These are phyloP conservation scores for Helichrysum umbraculigerum DNA, from an alignment of 129 eudicot genomes.

Conservation along the genomic window DNA sequence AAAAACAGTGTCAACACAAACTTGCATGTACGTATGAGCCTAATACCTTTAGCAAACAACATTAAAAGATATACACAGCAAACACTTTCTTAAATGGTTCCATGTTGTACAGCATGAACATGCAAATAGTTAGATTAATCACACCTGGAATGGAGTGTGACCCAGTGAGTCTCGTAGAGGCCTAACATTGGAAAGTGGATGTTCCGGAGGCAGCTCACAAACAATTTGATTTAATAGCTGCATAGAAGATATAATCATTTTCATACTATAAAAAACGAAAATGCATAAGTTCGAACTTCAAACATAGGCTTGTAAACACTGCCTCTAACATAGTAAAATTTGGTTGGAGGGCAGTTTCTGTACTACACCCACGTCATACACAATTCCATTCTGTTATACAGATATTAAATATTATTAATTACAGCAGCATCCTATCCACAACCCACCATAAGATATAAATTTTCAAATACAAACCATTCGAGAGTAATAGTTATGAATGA, in stretches of 20 bases:
- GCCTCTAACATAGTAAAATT: not conserved
- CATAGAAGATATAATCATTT: constrained; percentile 13
- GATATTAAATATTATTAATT: not conserved
- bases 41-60: not conserved
- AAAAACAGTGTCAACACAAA: not conserved
- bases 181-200: constrained; percentile 81
- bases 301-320: not conserved
- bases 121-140: constrained; percentile 12
- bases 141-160: constrained; percentile 94
- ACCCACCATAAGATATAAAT: constrained; percentile 4
- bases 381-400: not conserved
- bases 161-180: constrained; percentile 92
- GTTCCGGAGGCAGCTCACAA: constrained; percentile 92
- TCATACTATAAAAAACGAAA: not conserved
- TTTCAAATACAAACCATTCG: not conserved
- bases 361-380: not conserved
- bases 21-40: not conserved
- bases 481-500: not conserved
- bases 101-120: not conserved
- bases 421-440: constrained; percentile 2
- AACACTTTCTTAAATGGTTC: not conserved
- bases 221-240: constrained; percentile 92
- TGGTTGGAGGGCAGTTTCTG: not conserved
- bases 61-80: not conserved
- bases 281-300: constrained; percentile 1